phyloP scores from a whole-genome alignment of 495 filamentous ascomycete species.

The Ramalina peruviana region DNA sequence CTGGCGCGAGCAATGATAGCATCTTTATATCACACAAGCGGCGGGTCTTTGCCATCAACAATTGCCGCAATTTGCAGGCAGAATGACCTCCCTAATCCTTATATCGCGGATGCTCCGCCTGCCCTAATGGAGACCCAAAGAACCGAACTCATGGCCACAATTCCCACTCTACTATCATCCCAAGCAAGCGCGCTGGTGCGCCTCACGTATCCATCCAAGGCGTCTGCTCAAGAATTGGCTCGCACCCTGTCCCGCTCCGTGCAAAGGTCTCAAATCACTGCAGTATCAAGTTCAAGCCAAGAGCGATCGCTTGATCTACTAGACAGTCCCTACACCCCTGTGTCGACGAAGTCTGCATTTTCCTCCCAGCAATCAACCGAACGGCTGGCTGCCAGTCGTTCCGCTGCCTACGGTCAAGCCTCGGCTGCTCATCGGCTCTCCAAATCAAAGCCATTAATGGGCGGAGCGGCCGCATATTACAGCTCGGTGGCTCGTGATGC shows the following conservation, averaged over 20 bases:
- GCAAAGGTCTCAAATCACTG: constrained; percentile 15
- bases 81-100: constrained; percentile 3
- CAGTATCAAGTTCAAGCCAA: constrained; percentile 15
- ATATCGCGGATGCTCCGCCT: constrained; percentile 1
- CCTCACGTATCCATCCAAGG: constrained; percentile 40
- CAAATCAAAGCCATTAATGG: constrained; percentile 51
- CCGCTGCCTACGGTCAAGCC: constrained; percentile 44
- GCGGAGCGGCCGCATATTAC: constrained; percentile 54
- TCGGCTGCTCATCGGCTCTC: constrained; percentile 45
- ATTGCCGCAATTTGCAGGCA: constrained; percentile 32
- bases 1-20: constrained; percentile 35
- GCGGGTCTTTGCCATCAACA: constrained; percentile 41
- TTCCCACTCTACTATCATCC: constrained; percentile 31
- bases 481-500: constrained; percentile 40
- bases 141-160: constrained; percentile 39
- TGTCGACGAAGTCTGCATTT: too few species aligned
- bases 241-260: constrained; percentile 21
- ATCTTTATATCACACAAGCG: constrained; percentile 48
- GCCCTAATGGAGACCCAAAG: constrained; percentile 30
- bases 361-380: neutral
- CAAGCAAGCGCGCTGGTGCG: constrained; percentile 36
- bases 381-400: constrained; percentile 26
- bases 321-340: too few species aligned
- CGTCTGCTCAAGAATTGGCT: constrained; percentile 45
- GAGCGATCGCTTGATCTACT: too few species aligned